Base-by-base conservation (phyloP, 1,139 yeast genomes). In the Blastobotrys aristatus region DNA sequence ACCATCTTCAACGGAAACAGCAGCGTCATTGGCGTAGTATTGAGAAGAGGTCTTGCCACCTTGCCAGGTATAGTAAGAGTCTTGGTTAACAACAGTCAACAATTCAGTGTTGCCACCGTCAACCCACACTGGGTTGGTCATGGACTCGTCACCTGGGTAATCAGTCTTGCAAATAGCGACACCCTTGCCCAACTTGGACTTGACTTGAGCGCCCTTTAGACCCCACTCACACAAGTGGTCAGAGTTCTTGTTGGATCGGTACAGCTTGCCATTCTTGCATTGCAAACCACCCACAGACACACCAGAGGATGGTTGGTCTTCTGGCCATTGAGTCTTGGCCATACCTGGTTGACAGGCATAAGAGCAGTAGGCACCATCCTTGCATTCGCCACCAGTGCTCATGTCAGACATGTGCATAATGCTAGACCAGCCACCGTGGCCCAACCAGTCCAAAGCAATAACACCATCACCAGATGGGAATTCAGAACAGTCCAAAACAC, bases 71-170 rank as follows among this genome's bases (percentile, higher is more conserved):
- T 79, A 92, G 79, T 90, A 90, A 53, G 72, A 64, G 62, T 71
- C 80, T 67, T 82, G 80, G 67, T 89, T 78, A 56, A 89, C 96
- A 56, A 84, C 94, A 47, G 96, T 75, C 60, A 87, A 74, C 45
- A 85, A 83, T 60, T 76, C 71, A 36, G 76, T 58, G 37, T 73
- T 65, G 59, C 96, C 96, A 53, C 84, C 87, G 36, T 68, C 68
- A 48, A 90, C 85, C 51, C 80, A 71, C 53, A 97, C 90, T 66
- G 97, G 97, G 54, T 90, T 77, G 60, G 82, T 90, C 97, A 92
- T 92, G 77, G 88, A 89, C 76, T 92, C 98, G 55, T 96, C 84
- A 74, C 97, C 97, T 62, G 97, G 98, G 79, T 92, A 92, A 70
- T 92, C 97, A 53, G 98, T 92, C 75, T 96, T 84, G 77, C 98